phyloP scores from a whole-genome alignment of 352 stramenopile species.

The Elongisporangium prolatum region DNA sequence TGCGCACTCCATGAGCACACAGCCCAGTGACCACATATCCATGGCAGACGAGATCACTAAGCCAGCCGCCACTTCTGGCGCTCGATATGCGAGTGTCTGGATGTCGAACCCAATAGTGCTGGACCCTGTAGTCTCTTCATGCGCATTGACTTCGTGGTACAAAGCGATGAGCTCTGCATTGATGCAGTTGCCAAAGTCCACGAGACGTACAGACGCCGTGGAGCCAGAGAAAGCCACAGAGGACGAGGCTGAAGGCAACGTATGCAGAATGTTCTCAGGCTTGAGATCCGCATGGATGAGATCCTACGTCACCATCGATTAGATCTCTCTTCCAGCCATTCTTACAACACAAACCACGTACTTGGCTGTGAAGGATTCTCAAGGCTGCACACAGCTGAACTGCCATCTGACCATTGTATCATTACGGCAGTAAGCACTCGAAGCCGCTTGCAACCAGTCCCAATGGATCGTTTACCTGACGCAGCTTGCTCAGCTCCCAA shows the following conservation, averaged over 20 bases:
- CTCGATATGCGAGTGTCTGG: constrained; percentile 69
- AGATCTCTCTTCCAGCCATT: not conserved
- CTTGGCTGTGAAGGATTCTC: constrained; percentile 49
- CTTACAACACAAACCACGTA: constrained; percentile 2
- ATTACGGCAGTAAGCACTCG: not conserved
- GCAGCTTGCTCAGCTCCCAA: constrained; percentile 32
- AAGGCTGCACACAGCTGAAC: constrained; percentile 63
- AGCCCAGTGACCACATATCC: constrained; percentile 81
- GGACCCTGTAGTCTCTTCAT: constrained; percentile 14
- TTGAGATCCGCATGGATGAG: constrained; percentile 78
- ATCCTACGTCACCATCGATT: constrained; percentile 11
- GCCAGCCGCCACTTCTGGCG: constrained; percentile 62
- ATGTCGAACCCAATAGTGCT: constrained; percentile 42
- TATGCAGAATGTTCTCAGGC: constrained; percentile 60
- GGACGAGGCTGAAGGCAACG: constrained; percentile 7
- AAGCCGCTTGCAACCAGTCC: not conserved
- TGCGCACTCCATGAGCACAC: constrained; percentile 59
- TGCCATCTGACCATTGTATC: constrained; percentile 28
- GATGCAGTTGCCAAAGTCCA: constrained; percentile 80
- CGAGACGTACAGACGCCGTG: constrained; percentile 44
- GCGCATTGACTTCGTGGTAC: constrained; percentile 20
- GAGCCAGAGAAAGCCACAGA: not conserved
- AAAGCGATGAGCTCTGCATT: constrained; percentile 29
- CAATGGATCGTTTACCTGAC: constrained; percentile 16
- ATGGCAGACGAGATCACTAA: constrained; percentile 51